Conservation (phyloP, 192 early-diverging fungal genomes). For the Phycomyces blakesleeanus region DNA sequence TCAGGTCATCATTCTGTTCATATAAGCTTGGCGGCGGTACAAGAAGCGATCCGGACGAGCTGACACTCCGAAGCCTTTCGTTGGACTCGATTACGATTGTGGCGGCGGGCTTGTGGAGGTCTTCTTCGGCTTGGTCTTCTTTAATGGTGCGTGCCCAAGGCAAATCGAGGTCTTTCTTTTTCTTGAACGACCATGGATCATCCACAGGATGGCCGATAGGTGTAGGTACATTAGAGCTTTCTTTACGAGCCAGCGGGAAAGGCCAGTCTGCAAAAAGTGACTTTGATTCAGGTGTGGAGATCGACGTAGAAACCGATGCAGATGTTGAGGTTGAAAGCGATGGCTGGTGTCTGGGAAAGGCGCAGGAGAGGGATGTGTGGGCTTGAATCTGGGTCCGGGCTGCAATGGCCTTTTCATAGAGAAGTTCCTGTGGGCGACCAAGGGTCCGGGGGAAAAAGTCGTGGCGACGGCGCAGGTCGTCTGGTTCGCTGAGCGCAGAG, state of each 20-base stretch:
- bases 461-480: slow-evolving; percentile 27
- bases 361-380: neutral
- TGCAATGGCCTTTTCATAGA: slow-evolving; percentile 30
- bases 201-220: slow-evolving; percentile 8
- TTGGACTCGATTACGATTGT: too few relatives aligned
- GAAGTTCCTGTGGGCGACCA: slow-evolving; percentile 17
- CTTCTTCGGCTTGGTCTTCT: slow-evolving; percentile 4
- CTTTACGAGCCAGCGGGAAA: slow-evolving; percentile 15
- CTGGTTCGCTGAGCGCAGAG: slow-evolving; percentile 30
- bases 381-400: slow-evolving; percentile 26
- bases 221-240: slow-evolving; percentile 2
- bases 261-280: slow-evolving; percentile 21
- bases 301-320: neutral
- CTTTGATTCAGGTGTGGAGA: neutral
- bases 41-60: too few relatives aligned
- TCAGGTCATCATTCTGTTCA: slow-evolving; percentile 9
- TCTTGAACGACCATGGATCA: neutral
- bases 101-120: neutral
- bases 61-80: neutral
- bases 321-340: neutral
- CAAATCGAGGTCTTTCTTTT: slow-evolving; percentile 14
- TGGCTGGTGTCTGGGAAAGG: neutral
- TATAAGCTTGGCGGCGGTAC: neutral
- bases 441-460: slow-evolving; percentile 23
- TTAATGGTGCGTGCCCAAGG: slow-evolving; percentile 10